Base-by-base conservation (phyloP, 805 yeast genomes). In the Nakazawaea sp. region DNA sequence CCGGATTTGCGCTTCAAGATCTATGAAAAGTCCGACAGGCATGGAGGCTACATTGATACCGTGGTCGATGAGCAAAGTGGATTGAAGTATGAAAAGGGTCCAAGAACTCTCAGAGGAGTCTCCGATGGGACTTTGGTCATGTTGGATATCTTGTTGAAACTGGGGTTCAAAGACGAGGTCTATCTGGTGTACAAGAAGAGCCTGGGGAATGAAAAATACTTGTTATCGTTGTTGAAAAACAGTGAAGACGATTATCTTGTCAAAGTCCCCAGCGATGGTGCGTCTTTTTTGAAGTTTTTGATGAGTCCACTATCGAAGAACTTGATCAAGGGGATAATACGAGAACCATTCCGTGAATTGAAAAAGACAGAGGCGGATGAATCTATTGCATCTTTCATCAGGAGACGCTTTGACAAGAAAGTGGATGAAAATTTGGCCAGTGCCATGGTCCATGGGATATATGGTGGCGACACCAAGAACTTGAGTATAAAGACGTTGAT, bases 381-480 rank as follows among this genome's bases (percentile, higher is more conserved):
- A 59, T 67, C 81, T 8, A 77, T 90, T 1, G 78, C 73, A 31
- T 62, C 70, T 2, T 86, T 87, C 49, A 53, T 89, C 25, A 51
- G 62, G 2, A 63, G 97, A 45, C 59, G 96, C 43, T 80, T 88
- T 52, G 89, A 89, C 3, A 62, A 64, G 7, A 62, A 65, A 7
- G 16, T 60, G n/a, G 62, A 70, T 3, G 61, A 60, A 40, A 78
- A 84, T 35, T 58, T 90, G 11, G 59, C 83, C 16, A 83, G 95
- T 56, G 97, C 96, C 0, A 60, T 88, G 4, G 65, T 82, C 53
- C 87, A 88, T 51, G 98, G 98, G 0, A 78, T 92, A 1, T 90
- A 88, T 56, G 96, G 95, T 1, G 92, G 86, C n/a, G 95, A 89
- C 55, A 67, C 77, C 2, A 50, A 66, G 5, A 62, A 72, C 39